Evolutionary conservation across 805 yeast genomes (phyloP), one percentile per base, ranked within the genome.

Genomic region (Teunomyces aglyptinius): DNA sequence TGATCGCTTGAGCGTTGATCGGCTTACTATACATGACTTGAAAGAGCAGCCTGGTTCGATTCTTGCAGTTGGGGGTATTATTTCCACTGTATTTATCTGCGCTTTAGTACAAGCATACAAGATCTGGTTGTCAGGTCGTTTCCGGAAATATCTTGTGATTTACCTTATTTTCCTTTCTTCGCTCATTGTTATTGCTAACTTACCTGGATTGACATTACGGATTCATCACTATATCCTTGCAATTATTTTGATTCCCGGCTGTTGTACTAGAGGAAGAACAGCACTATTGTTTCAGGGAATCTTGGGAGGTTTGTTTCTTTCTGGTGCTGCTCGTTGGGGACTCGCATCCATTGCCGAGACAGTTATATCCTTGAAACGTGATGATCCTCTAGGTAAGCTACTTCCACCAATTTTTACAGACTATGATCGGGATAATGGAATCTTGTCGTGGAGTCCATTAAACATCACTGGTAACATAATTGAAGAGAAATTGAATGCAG

Each of bases 301-400:
- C 1, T 68, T 92, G 19, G 61, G 89, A 0, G 99, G 97, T 0
- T 70, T 92, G 38, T 75, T 86, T 42, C 72, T 90, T 5, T 85
- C 91, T 18, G 99, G 99, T 0, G 82, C 89, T 1, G 81, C 95
- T 0, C 72, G 95, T 46, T 92, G 99, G 99, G 97, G 94, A 46
- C 83, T 86, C 57, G 97, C 95, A 2, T 83, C 96, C 11, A 81
- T 92, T 47, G 82, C 87, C 1, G 97, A 92, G 59, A 88, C 96
- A 0, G 77, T 77, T 20, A 67, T 74, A 4, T 76, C 87, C 2
- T 63, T 91, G 38, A 62, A 81, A 46, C 72, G 97, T 53, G 86
- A 86, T 15, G 96, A 87, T 55, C 91, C 95, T 0, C 77, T 80
- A 38, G 82, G 81, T 0, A 63, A 57, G 33, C 57, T 76, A 20